Conservation (phyloP, 345 rosid genomes). For the Ceriops zippeliana region DNA sequence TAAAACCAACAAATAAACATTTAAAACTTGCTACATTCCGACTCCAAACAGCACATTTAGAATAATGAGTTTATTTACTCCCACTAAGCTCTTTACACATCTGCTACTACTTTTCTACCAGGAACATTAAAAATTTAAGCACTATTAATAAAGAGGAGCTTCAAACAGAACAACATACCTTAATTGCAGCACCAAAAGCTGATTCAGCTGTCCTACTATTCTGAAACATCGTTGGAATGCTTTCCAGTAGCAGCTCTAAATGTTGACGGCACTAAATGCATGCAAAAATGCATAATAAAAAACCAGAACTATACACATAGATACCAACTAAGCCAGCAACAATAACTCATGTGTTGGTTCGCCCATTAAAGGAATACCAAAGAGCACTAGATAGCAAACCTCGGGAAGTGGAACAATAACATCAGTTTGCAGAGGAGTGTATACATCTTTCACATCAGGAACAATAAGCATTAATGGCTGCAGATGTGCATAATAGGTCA, state of each 20-base stretch:
- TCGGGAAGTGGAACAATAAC: conserved; percentile 79
- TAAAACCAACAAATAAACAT: too few species aligned
- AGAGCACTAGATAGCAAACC: conserved; percentile 38
- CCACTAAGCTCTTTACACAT: too few species aligned
- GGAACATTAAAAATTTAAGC: too few species aligned
- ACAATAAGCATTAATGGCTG: conserved; percentile 94
- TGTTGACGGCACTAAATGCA: conserved; percentile 73
- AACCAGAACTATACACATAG: not conserved
- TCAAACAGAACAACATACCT: conserved; percentile 41
- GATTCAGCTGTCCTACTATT: conserved; percentile 72
- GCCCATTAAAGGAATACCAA: not conserved
- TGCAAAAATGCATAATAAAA: conserved; percentile 7
- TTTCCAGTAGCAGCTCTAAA: conserved; percentile 81
- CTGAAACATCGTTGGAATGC: conserved; percentile 88
- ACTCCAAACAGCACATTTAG: too few species aligned
- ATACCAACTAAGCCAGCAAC: not conserved
- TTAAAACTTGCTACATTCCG: too few species aligned
- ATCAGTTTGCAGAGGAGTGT: conserved; percentile 83
- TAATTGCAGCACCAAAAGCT: conserved; percentile 90
- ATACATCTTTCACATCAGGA: conserved; percentile 90
- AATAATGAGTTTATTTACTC: too few species aligned
- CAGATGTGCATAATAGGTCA: conserved; percentile 23
- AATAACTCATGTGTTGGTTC: not conserved
- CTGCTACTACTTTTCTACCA: too few species aligned
- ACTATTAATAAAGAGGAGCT: not conserved